Percentiles rank a stretch among this genome's conserved stretches.
Conservation (phyloP, 164 flowering plant genomes). For the Kingdonia uniflora region DNA sequence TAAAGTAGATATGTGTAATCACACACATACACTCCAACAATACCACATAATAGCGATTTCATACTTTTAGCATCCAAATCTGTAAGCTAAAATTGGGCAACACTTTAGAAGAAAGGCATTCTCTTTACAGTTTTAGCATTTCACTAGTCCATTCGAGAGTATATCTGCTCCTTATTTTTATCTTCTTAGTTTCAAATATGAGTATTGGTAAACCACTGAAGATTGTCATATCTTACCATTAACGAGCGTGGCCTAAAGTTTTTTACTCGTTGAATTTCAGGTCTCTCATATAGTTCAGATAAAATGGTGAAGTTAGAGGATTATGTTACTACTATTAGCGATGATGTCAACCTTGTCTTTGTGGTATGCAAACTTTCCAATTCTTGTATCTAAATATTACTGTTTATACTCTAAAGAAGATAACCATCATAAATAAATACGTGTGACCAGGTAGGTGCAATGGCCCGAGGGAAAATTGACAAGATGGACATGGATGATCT, state of each 20-base stretch:
- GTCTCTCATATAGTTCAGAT: constrained; percentile 1
- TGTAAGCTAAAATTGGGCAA: too few species aligned
- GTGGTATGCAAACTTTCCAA: neutral
- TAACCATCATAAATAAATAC: neutral
- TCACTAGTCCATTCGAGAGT: too few species aligned
- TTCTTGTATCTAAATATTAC: neutral
- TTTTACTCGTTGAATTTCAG: neutral
- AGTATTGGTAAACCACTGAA: too few species aligned
- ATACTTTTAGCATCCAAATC: too few species aligned
- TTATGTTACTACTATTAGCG: neutral
- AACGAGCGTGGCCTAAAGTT: neutral
- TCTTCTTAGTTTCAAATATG: too few species aligned
- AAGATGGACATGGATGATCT: constrained; percentile 51
- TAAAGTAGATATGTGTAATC: too few species aligned
- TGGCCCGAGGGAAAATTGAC: constrained; percentile 72
- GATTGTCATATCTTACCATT: too few species aligned
- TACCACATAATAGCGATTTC: too few species aligned
- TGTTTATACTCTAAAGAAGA: neutral
- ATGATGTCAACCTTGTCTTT: constrained; percentile 7
- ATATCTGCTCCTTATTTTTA: too few species aligned
- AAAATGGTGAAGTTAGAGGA: neutral
- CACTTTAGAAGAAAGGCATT: too few species aligned
- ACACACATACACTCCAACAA: too few species aligned
- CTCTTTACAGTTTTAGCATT: too few species aligned
- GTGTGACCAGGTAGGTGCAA: constrained; percentile 62